Evolutionary conservation across 164 flowering plant species (phyloP), one percentile per base, ranked within the genome.

Genomic region (Macadamia integrifolia): DNA sequence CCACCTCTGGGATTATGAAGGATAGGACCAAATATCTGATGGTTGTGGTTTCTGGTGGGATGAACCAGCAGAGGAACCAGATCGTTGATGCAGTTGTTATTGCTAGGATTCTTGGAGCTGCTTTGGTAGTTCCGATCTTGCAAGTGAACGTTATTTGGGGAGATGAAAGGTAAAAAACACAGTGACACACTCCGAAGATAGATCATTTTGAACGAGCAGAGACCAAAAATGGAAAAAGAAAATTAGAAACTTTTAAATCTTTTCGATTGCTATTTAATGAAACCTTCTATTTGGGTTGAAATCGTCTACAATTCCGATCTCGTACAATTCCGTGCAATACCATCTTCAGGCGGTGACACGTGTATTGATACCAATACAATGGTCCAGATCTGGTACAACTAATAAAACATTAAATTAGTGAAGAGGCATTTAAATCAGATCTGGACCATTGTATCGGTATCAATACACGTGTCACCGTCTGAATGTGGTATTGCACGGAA

Each of bases 51-150:
- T 79, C 96, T 12, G 99, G 99, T 2, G 99, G 99, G 8, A 80
- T 95, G 86, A 92, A 95, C 72, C 99, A 92, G 79, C 99, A 95
- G 80, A 79, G 98, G 78, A 92, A 95, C 79, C 98, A 95, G 83
- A 92, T 95, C 67, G 96, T 95, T 35, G 99, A 95, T 70, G 99
- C 99, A 48, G 96, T 90, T 30, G 97, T 95, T 11, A 90, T 95
- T 72, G 99, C 98, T 35, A 76, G 99, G 70, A 86, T 95, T 63
- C 96, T 95, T 60, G 98, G 98, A 0, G 98, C 99, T 74, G 84
- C 94, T 68, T 74, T 92, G 57, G 97, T 95, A 56, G 89, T 92
- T 49, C 99, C 99, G 14, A 81, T 90, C 56, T 75, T 95, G 81
- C 99, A 95, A 74, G 96, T 92, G 75, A 92, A 95, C 67, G 90